Base-by-base conservation (phyloP, 2,329 filamentous ascomycete genomes). In the Ampelomyces quisqualis region DNA sequence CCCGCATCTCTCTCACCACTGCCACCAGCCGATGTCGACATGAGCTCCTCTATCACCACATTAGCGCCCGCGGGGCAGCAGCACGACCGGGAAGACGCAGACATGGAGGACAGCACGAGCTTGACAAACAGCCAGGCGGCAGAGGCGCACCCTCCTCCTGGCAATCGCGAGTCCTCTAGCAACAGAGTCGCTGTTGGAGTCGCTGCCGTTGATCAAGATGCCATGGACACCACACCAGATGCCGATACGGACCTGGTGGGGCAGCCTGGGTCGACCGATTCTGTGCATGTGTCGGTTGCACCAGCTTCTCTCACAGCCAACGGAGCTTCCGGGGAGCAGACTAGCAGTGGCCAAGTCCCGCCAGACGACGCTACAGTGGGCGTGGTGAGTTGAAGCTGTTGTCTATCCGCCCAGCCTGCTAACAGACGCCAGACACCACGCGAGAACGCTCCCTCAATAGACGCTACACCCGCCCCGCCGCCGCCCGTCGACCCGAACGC, bases 191-290 rank as follows among this genome's bases (percentile, higher is more conserved):
- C 59, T 14, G 51, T 65, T 7, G 55, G 63, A 22, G 54, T 62
- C 32, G 57, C 59, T 8, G 55, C 55, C 11, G 49, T 62, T 13
- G 61, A 66, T 31, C 64, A 65, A 13, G 67, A 70, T 38, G 58
- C 55, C 26, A 71, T 71, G 68, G 68, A 71, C 39, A 69, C 61
- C 13, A 64, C 65, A 7, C 59, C 64, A 5, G 67, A 70, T 43
- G 45, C 37, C 29, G 54, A 59, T 31, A 53, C 60, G 24, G 49
- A 43, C 6, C 34, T 55, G 27, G 48, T 58, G 19, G 45, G 59
- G 43, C 51, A 61, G 13, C 53, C 57, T 32, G 51, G 48, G 38
- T 53, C 57, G 34, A 36, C 51, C 24, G 50, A 43, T 31, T 38
- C 47, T 18, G 38, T 44, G 18, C 47, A 45, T 21, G 45, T 24